Evolutionary conservation across 108 stramenopile genomes (phyloP).

Genomic region (Skeletonema marinoi): DNA sequence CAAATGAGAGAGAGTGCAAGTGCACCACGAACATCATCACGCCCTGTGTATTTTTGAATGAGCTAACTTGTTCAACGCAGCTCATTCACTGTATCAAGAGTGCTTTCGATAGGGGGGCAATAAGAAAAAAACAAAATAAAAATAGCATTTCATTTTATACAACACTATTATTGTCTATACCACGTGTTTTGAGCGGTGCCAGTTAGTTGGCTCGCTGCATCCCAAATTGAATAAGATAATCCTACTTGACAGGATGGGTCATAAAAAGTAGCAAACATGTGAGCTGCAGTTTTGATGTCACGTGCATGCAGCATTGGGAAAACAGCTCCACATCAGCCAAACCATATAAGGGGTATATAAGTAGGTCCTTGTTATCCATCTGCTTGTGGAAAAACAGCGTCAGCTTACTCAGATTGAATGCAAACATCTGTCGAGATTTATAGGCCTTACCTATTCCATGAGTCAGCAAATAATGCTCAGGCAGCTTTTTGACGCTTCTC

Average conservation of each 20-base stretch:
- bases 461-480: neutral
- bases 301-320: no score
- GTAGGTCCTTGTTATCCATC: neutral
- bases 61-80: neutral
- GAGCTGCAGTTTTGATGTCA: no score
- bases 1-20: neutral
- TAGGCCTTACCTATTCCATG: neutral
- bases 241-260: no score
- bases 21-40: neutral
- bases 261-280: no score
- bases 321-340: neutral
- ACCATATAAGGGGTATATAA: neutral
- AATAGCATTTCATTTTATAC: neutral
- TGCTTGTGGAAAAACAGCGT: neutral
- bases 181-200: no score
- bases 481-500: neutral
- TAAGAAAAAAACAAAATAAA: neutral
- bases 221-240: no score
- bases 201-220: no score
- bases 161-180: no score
- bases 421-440: no score
- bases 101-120: constrained; percentile 6
- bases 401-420: neutral
- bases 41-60: constrained; percentile 6
- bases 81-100: constrained; percentile 6